A percentile compares a stretch with the other conserved stretches of the same genome.
Evolutionary conservation across 306 rosid species (phyloP).

Genomic region (Cucumis sativus): Cucumber_9930_V3 NC_026660.2:11155001-11155500

Average conservation of each 20-base stretch:
- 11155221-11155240: not conserved
- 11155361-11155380: too few species aligned
- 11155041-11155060: constrained; percentile 73
- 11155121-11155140: not conserved
- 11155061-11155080: constrained; percentile 88
- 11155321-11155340: too few species aligned
- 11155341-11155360: too few species aligned
- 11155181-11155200: not conserved
- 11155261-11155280: not conserved
- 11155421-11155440: too few species aligned
- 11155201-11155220: not conserved
- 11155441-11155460: too few species aligned
- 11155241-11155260: not conserved
- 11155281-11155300: not conserved
- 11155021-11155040: constrained; percentile 94
- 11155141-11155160: not conserved
- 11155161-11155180: not conserved
- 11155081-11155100: constrained; percentile 35
- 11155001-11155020: constrained; percentile 95
- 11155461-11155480: too few species aligned
- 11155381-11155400: too few species aligned
- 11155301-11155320: not conserved
- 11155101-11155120: constrained; percentile 51
- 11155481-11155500: too few species aligned
- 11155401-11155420: too few species aligned